phyloP scores from a whole-genome alignment of 768 basidiomycete genomes.

The Collybia nuda region DNA sequence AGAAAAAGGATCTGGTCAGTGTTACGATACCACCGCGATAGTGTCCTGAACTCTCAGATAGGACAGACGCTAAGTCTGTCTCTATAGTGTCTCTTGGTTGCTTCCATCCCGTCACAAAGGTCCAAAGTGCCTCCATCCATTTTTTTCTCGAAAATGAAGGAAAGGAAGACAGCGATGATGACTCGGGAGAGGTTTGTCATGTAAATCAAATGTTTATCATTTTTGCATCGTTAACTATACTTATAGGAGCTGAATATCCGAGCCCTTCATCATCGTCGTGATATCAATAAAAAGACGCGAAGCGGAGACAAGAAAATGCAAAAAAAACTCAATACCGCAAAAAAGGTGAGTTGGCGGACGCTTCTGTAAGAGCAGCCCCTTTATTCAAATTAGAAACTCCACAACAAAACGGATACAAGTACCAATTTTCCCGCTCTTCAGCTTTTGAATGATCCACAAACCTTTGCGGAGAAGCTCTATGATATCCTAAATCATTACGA shows the following conservation, averaged over 20 bases:
- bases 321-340: conserved; percentile 70
- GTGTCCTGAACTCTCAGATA: conserved; percentile 20
- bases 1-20: conserved; percentile 83
- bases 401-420: conserved; percentile 27
- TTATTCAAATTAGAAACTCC: conserved; percentile 28
- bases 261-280: conserved; percentile 80
- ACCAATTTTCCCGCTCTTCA: conserved; percentile 92
- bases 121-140: conserved; percentile 91
- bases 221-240: conserved; percentile 4
- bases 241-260: conserved; percentile 64
- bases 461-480: conserved; percentile 92
- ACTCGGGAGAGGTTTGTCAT: conserved; percentile 52
- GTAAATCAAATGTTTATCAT: neutral
- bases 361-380: neutral
- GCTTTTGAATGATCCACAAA: conserved; percentile 92
- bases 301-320: conserved; percentile 80
- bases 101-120: conserved; percentile 91
- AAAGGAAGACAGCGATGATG: conserved; percentile 69
- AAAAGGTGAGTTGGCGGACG: conserved; percentile 50
- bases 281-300: conserved; percentile 90
- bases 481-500: conserved; percentile 82
- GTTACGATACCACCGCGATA: neutral
- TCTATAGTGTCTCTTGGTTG: conserved; percentile 90
- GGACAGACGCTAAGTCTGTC: conserved; percentile 90
- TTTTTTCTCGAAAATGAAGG: conserved; percentile 94